These are phyloP conservation scores for Talaromyces sp. DNA, from an alignment of 2,329 filamentous ascomycete species.

Conservation along the genomic window DNA sequence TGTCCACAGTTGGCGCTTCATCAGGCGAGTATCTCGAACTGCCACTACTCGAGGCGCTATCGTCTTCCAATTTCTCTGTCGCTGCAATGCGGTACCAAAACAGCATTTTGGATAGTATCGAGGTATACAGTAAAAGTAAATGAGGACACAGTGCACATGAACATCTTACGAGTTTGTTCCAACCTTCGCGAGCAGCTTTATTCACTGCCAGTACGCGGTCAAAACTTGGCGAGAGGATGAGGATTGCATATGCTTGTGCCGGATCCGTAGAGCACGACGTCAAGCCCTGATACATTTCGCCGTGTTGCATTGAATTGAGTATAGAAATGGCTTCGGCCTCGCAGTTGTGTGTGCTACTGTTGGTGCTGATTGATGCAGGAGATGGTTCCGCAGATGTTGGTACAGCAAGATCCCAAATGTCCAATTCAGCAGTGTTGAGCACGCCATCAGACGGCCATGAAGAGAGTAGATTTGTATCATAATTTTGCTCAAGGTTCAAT, in stretches of 20 bases:
- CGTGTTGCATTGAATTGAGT: constrained; percentile 12
- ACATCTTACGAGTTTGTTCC: constrained; percentile 4
- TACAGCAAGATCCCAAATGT: neutral
- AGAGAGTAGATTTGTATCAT: neutral
- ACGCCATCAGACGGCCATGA: neutral
- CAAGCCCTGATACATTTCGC: constrained; percentile 4
- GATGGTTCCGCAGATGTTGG: neutral
- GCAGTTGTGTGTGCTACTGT: constrained; percentile 9
- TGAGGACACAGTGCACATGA: constrained; percentile 14
- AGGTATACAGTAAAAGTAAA: constrained; percentile 4
- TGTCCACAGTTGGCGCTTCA: neutral
- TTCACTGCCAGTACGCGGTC: constrained; percentile 10
- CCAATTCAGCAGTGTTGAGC: neutral
- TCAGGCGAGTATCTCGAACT: neutral
- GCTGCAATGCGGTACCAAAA: constrained; percentile 17
- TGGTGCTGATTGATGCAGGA: neutral
- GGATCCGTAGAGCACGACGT: neutral
- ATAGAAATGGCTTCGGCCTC: constrained; percentile 14
- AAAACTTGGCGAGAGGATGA: constrained; percentile 4
- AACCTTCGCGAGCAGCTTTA: constrained; percentile 2
- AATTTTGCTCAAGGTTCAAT: neutral
- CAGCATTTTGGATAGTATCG: constrained; percentile 11
- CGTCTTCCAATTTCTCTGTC: neutral
- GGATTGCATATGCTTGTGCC: neutral
- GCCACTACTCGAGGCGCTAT: neutral